Evolutionary conservation across 306 rosid species (phyloP).

Genomic region (Chamaecrista fasciculata): DNA sequence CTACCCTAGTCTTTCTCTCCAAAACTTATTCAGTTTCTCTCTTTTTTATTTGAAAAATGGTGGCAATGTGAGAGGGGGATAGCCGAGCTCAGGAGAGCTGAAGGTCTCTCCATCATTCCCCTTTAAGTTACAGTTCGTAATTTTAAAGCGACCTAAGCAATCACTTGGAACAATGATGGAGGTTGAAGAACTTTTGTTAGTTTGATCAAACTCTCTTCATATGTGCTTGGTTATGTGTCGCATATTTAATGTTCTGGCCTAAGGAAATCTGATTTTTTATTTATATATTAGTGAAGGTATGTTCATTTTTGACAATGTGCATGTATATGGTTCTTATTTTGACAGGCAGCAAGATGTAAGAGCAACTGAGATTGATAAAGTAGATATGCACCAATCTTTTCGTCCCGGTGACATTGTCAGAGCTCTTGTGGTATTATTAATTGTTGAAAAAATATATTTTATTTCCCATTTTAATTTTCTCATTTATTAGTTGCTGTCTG

Average conservation of each 20-base stretch:
- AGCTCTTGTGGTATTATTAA: slow-evolving; percentile 77
- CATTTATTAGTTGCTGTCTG: slow-evolving; percentile 10
- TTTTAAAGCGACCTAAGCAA: not conserved
- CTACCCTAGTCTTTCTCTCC: no score
- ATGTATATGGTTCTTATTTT: slow-evolving; percentile 16
- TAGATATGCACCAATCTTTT: slow-evolving; percentile 79
- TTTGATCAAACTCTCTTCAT: not conserved
- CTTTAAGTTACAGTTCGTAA: not conserved
- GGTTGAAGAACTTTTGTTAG: not conserved
- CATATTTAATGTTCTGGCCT: slow-evolving; percentile 11
- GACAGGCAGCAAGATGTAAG: slow-evolving; percentile 94
- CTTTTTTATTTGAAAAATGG: no score
- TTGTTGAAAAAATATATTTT: not conserved
- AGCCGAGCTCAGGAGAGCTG: no score
- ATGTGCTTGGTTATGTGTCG: slow-evolving; percentile 9
- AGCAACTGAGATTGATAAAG: slow-evolving; percentile 95
- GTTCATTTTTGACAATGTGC: slow-evolving; percentile 4
- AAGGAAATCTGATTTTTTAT: not conserved
- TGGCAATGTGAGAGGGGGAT: no score
- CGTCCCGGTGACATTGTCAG: slow-evolving; percentile 73
- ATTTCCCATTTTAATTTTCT: not conserved
- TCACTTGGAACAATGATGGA: not conserved
- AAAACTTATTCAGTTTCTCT: no score
- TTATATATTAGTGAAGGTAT: not conserved
- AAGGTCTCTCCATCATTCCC: no score